These are phyloP conservation scores for Marasmius sp. DNA, from an alignment of 1,284 basidiomycete genomes.

Conservation along the genomic window DNA sequence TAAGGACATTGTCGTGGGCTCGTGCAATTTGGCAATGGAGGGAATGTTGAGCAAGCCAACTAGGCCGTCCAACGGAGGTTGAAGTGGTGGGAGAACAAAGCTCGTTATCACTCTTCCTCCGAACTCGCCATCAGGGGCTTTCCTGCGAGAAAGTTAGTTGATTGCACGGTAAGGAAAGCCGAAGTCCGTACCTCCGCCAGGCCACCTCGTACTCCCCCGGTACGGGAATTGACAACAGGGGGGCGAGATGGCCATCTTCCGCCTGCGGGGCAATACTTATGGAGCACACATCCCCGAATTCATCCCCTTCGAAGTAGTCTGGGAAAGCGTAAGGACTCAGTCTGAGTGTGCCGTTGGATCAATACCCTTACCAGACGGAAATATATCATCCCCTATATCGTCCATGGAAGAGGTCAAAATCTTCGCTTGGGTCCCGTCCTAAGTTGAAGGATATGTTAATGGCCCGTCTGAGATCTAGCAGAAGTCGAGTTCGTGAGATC, in stretches of 20 bases:
- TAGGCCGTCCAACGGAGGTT: slow-evolving; percentile 56
- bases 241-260: slow-evolving; percentile 30
- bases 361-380: slow-evolving; percentile 36
- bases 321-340: not conserved
- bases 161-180: not conserved
- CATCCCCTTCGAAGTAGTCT: slow-evolving; percentile 68
- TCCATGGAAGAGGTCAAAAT: slow-evolving; percentile 45
- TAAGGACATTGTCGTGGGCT: slow-evolving; percentile 53
- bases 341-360: not conserved
- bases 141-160: slow-evolving; percentile 28
- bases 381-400: slow-evolving; percentile 26
- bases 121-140: slow-evolving; percentile 39
- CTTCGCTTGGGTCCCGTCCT: slow-evolving; percentile 49
- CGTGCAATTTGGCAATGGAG: slow-evolving; percentile 59
- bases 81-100: slow-evolving; percentile 57
- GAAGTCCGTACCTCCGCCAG: slow-evolving; percentile 64
- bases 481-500: slow-evolving; percentile 14
- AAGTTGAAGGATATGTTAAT: not conserved
- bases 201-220: slow-evolving; percentile 60
- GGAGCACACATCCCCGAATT: slow-evolving; percentile 55
- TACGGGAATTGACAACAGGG: slow-evolving; percentile 35
- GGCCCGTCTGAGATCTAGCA: not conserved
- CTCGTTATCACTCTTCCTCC: slow-evolving; percentile 47
- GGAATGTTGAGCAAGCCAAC: slow-evolving; percentile 66
- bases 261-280: slow-evolving; percentile 47